Evolutionary conservation across 2,329 filamentous ascomycete genomes (phyloP), one percentile per base, ranked within the genome.

Genomic region (Fusarium udum): DNA sequence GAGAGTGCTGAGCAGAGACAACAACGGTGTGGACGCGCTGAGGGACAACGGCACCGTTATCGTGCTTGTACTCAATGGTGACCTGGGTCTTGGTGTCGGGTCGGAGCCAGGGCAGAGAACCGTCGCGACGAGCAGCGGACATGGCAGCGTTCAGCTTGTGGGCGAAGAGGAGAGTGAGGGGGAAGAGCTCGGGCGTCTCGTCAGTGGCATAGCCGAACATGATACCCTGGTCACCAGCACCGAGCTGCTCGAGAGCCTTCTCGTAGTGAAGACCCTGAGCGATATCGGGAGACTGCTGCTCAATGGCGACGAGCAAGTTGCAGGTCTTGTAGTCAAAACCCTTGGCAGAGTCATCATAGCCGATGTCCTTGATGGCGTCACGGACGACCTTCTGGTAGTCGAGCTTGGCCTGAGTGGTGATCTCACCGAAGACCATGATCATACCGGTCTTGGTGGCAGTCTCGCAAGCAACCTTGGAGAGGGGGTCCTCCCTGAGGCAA

Each of bases 141-240:
- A 99, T 97, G 84, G 94, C 94, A 82, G 92, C 89, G 88, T 99
- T 99, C 80, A 99, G 93, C 90, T 95, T 95, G 91, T 99, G 96
- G 81, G 96, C 93, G 82, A 98, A 91, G 81, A 95, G 90, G 79
- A 98, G 90, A 80, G 95, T 98, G 81, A 99, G 89, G 77, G 96
- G 96, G 83, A 98, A 93, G 79, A 97, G 91, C 88, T 99, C 96
- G 72, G 95, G 95, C 80, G 96, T 98, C 91, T 99, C 96, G 82
- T 99, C 96, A 81, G 96, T 97, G 85, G 96, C 96, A 90, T 99
- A 99, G 81, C 96, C 96, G 86, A 99, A 99, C 96, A 99, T 99
- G 90, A 99, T 98, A 89, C 96, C 96, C 90, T 99, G 96, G 87
- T 99, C 96, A 92, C 96, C 96, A 74, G 96, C 96, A 86, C 96